Conservation (phyloP, 352 stramenopile genomes). For the Sclerospora graminicola region DNA sequence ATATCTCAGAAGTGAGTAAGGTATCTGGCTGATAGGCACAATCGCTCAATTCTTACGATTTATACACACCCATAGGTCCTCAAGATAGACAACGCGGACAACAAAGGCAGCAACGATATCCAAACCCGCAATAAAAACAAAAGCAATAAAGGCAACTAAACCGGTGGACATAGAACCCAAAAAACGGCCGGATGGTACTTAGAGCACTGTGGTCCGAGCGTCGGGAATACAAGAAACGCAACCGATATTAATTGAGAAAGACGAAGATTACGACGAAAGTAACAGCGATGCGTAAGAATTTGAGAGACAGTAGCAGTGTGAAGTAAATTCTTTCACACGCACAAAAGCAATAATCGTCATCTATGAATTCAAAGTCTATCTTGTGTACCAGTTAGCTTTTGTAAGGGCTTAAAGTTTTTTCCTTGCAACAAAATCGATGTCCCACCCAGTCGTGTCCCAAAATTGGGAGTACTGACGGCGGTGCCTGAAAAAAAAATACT, state of each 20-base stretch:
- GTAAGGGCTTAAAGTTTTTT: too few relatives aligned
- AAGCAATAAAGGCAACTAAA: slow-evolving; percentile 1
- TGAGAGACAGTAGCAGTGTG: too few relatives aligned
- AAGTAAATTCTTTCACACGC: slow-evolving; percentile 7
- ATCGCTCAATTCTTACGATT: neutral
- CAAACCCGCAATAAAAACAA: neutral
- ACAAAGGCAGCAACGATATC: slow-evolving; percentile 2
- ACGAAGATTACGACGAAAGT: slow-evolving; percentile 70
- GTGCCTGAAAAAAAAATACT: too few relatives aligned
- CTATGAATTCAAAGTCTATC: neutral
- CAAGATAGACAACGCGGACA: slow-evolving; percentile 15
- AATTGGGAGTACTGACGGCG: too few relatives aligned
- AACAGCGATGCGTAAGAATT: slow-evolving; percentile 32
- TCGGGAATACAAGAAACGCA: neutral
- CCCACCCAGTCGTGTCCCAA: too few relatives aligned
- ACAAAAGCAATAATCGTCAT: slow-evolving; percentile 8
- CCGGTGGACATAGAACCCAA: neutral
- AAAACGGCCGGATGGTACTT: slow-evolving; percentile 1
- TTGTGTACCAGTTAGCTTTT: slow-evolving; percentile 5
- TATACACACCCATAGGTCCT: slow-evolving; percentile 4
- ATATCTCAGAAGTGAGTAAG: slow-evolving; percentile 16
- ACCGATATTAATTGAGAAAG: slow-evolving; percentile 37
- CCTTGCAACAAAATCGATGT: too few relatives aligned
- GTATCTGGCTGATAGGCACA: neutral
- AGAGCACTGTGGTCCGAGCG: neutral